Percentiles rank a stretch among this genome's conserved stretches.
These are phyloP conservation scores for Penicillium janthinellum DNA, from an alignment of 2,329 filamentous ascomycete species.

Conservation along the genomic window DNA sequence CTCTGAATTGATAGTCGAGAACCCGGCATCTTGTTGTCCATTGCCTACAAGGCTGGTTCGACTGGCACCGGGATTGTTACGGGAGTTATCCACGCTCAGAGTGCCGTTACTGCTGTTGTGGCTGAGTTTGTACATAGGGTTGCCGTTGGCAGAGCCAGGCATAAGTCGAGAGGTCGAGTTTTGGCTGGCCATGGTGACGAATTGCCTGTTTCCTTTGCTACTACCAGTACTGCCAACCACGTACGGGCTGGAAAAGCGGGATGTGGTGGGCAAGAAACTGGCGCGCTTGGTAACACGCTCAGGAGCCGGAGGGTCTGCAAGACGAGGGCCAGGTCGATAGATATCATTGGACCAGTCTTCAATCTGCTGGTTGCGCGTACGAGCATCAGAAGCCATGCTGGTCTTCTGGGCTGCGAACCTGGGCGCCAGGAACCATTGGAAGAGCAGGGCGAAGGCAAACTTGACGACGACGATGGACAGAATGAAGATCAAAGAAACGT, in stretches of 20 bases:
- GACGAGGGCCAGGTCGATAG: slow-evolving; percentile 82
- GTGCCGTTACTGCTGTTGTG: slow-evolving; percentile 60
- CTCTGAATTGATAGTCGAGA: slow-evolving; percentile 58
- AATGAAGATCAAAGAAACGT: slow-evolving; percentile 89
- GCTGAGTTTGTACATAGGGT: slow-evolving; percentile 67
- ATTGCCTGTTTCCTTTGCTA: slow-evolving; percentile 57
- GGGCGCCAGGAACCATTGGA: slow-evolving; percentile 94
- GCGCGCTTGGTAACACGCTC: slow-evolving; percentile 77
- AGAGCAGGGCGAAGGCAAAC: slow-evolving; percentile 84
- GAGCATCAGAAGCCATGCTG: slow-evolving; percentile 76
- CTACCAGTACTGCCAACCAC: slow-evolving; percentile 56
- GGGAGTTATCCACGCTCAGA: slow-evolving; percentile 50
- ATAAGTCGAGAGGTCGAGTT: slow-evolving; percentile 72
- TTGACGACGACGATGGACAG: slow-evolving; percentile 82
- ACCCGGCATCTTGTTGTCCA: slow-evolving; percentile 50
- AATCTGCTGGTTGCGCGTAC: slow-evolving; percentile 87
- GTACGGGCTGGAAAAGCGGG: slow-evolving; percentile 89
- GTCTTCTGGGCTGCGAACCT: slow-evolving; percentile 84
- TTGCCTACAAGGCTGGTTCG: slow-evolving; percentile 64
- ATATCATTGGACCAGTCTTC: slow-evolving; percentile 99
- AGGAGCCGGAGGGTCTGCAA: slow-evolving; percentile 71
- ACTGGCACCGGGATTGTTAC: slow-evolving; percentile 44
- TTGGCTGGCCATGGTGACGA: slow-evolving; percentile 96
- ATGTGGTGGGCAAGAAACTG: slow-evolving; percentile 91
- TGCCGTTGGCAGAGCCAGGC: slow-evolving; percentile 53